Percentiles rank a stretch among this genome's conserved stretches.
These are phyloP conservation scores for Beauveria caledonica DNA, from an alignment of 2,329 filamentous ascomycete genomes.

Conservation along the genomic window DNA sequence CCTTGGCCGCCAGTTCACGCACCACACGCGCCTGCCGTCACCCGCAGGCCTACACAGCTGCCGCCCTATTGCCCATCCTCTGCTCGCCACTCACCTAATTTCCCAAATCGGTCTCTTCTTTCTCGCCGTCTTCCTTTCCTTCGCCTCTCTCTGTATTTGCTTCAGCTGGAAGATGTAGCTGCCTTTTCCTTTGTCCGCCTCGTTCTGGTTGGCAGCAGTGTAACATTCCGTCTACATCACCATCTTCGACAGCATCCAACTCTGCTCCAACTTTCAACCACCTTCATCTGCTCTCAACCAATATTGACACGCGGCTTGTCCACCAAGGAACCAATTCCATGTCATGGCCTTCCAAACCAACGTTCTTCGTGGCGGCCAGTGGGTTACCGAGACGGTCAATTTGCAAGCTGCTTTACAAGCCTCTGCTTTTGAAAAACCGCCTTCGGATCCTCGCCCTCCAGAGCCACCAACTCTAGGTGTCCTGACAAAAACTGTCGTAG, in stretches of 20 bases:
- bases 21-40: background rate
- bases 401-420: slow-evolving; percentile 34
- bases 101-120: background rate
- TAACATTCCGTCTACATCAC: background rate
- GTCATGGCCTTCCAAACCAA: slow-evolving; percentile 45
- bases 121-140: background rate
- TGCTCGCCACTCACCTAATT: background rate
- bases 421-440: slow-evolving; percentile 24
- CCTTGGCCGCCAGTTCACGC: background rate
- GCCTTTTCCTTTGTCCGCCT: background rate
- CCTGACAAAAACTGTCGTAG: slow-evolving; percentile 68
- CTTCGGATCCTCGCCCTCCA: slow-evolving; percentile 22
- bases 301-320: background rate
- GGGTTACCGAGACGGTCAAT: slow-evolving; percentile 46
- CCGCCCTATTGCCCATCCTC: background rate
- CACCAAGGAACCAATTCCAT: slow-evolving; percentile 16
- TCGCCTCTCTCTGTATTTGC: background rate
- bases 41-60: too few species aligned
- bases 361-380: slow-evolving; percentile 45
- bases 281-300: background rate
- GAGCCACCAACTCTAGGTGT: slow-evolving; percentile 55
- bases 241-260: background rate
- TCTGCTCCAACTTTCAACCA: background rate
- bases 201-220: background rate
- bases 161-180: slow-evolving; percentile 1